phyloP scores from a whole-genome alignment of 345 rosid species.

The Stellera chamaejasme region DNA sequence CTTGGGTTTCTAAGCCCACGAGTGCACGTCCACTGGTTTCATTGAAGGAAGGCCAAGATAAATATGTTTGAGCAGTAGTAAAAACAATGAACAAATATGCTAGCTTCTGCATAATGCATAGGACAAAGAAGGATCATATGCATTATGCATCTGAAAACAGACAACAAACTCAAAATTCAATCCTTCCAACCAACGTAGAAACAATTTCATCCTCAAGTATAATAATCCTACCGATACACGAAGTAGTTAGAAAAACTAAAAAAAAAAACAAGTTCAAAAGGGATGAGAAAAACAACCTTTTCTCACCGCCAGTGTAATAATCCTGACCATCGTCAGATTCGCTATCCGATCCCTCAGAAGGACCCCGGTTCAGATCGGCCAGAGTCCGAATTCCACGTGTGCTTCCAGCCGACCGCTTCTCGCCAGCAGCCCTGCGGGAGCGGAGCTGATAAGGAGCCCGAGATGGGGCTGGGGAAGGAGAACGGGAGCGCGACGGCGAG shows the following conservation, averaged over 20 bases:
- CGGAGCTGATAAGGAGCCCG: constrained; percentile 48
- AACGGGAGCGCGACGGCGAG: constrained; percentile 54
- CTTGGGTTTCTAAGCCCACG: no score
- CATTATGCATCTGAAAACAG: background rate
- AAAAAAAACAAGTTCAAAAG: background rate
- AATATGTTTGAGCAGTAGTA: background rate
- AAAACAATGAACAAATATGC: background rate
- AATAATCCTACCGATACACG: background rate
- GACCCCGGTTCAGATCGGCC: constrained; percentile 70
- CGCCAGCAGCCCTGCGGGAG: constrained; percentile 33
- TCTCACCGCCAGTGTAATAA: constrained; percentile 83
- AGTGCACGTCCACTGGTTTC: background rate
- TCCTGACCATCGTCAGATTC: constrained; percentile 67
- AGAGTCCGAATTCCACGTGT: constrained; percentile 65
- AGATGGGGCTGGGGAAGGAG: constrained; percentile 48
- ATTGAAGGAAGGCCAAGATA: background rate
- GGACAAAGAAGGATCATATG: background rate
- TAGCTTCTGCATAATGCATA: background rate
- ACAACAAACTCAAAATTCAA: background rate
- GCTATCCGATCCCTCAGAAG: constrained; percentile 27
- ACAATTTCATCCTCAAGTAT: background rate
- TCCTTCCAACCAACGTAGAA: background rate
- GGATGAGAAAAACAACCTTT: constrained; percentile 40
- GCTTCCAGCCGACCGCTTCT: constrained; percentile 33
- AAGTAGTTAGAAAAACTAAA: background rate